phyloP scores from a whole-genome alignment of 257 asterid genomes.

The Leonotis leonurus region DNA sequence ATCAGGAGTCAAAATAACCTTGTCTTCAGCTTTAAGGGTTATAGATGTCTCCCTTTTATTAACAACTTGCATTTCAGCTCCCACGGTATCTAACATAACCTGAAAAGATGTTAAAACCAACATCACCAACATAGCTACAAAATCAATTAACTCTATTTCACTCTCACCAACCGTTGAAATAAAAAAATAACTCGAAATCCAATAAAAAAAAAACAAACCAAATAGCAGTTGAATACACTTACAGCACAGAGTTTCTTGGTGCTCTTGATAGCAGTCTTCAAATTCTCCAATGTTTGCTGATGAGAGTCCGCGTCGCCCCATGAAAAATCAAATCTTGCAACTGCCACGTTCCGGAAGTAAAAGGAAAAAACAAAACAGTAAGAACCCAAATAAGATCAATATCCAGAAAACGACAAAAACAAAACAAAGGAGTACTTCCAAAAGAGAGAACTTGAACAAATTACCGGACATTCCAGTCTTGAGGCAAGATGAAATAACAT shows the following conservation, averaged over 20 bases:
- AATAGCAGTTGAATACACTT: too few species aligned
- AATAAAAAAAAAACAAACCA: background rate
- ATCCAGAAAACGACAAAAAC: background rate
- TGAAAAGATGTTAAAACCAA: slow-evolving; percentile 22
- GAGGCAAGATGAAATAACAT: slow-evolving; percentile 51
- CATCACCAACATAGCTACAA: background rate
- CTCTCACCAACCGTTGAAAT: background rate
- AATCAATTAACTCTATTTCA: too few species aligned
- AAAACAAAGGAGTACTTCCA: too few species aligned
- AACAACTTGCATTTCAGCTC: slow-evolving; percentile 73
- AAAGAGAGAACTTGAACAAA: background rate
- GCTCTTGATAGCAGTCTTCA: slow-evolving; percentile 63
- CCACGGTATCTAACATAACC: slow-evolving; percentile 83
- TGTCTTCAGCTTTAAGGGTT: slow-evolving; percentile 53
- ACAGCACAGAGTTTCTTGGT: slow-evolving; percentile 87
- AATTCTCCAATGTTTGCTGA: slow-evolving; percentile 80
- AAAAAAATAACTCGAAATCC: background rate
- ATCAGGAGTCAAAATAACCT: slow-evolving; percentile 63
- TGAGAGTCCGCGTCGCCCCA: slow-evolving; percentile 82
- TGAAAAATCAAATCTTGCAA: slow-evolving; percentile 95
- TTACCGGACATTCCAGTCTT: slow-evolving; percentile 67
- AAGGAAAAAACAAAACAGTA: background rate
- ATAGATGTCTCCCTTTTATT: slow-evolving; percentile 51
- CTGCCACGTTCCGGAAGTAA: slow-evolving; percentile 28
- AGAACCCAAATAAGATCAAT: background rate